phyloP scores from a whole-genome alignment of 1,284 basidiomycete genomes.

The Grifola frondosa region DNA sequence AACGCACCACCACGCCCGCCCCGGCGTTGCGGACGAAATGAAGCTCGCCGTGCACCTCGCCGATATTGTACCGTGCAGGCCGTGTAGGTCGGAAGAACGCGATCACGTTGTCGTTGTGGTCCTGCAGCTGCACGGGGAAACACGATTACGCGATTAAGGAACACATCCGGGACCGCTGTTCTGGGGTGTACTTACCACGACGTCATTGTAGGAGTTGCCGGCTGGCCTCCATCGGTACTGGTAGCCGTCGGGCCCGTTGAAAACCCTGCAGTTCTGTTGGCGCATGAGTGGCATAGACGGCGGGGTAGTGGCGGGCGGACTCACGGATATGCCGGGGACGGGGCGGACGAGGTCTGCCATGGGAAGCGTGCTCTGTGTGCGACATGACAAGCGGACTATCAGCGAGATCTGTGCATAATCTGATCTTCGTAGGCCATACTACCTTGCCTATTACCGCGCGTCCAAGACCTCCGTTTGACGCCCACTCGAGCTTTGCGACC shows the following conservation, averaged over 20 bases:
- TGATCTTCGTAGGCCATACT: constrained; percentile 20
- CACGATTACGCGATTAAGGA: constrained; percentile 11
- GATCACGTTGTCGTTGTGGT: constrained; percentile 63
- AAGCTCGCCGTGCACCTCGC: constrained; percentile 80
- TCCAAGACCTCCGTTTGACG: constrained; percentile 72
- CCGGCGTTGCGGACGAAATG: constrained; percentile 77
- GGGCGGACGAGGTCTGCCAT: constrained; percentile 77
- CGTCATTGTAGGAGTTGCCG: constrained; percentile 49
- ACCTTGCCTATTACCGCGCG: constrained; percentile 83
- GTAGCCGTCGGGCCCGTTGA: constrained; percentile 78
- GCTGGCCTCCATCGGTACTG: constrained; percentile 75
- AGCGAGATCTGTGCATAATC: constrained; percentile 22
- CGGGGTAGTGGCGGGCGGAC: constrained; percentile 3
- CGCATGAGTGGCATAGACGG: constrained; percentile 7
- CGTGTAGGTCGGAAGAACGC: constrained; percentile 76
- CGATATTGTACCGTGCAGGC: constrained; percentile 75
- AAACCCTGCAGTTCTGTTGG: constrained; percentile 52
- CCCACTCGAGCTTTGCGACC: constrained; percentile 83
- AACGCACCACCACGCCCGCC: constrained; percentile 75
- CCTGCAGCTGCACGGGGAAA: constrained; percentile 57
- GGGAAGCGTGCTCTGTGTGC: constrained; percentile 61
- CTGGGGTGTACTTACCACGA: constrained; percentile 50
- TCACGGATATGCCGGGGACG: constrained; percentile 46
- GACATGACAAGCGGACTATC: constrained; percentile 15
- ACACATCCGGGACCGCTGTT: constrained; percentile 7